Evolutionary conservation across 805 yeast genomes (phyloP).

Genomic region (Candida pseudofarinosa): DNA sequence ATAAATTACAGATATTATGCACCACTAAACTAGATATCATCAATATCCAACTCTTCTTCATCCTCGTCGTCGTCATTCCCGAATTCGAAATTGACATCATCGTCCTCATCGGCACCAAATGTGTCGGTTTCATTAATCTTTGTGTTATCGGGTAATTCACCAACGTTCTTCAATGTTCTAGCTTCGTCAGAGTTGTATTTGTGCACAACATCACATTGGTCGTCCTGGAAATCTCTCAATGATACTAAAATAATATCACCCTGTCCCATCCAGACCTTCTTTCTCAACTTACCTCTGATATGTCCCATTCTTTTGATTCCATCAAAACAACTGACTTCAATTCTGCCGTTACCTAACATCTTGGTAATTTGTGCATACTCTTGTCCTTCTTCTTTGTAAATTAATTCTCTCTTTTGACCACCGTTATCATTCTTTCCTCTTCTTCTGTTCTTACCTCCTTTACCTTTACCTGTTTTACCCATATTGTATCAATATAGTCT

Average conservation of each 20-base stretch:
- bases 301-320: slow-evolving; percentile 93
- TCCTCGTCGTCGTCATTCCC: slow-evolving; percentile 87
- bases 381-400: slow-evolving; percentile 92
- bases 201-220: slow-evolving; percentile 95
- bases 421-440: slow-evolving; percentile 96
- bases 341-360: slow-evolving; percentile 98
- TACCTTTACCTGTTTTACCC: slow-evolving; percentile 75
- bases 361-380: slow-evolving; percentile 97
- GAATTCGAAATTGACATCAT: slow-evolving; percentile 96
- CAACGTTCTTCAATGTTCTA: slow-evolving; percentile 88
- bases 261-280: slow-evolving; percentile 99
- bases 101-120: slow-evolving; percentile 94
- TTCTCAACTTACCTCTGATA: slow-evolving; percentile 97
- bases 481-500: slow-evolving; percentile 29
- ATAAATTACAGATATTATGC: slow-evolving; percentile 8
- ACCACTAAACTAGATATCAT: slow-evolving; percentile 64
- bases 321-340: slow-evolving; percentile 93
- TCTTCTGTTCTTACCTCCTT: slow-evolving; percentile 93
- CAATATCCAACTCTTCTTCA: slow-evolving; percentile 74
- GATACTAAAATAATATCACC: slow-evolving; percentile 97
- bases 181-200: slow-evolving; percentile 98
- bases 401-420: slow-evolving; percentile 90
- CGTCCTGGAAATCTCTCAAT: slow-evolving; percentile 97
- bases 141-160: slow-evolving; percentile 96
- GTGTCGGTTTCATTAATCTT: slow-evolving; percentile 97